Percentiles rank a stretch among this genome's conserved stretches.
Evolutionary conservation across 2,329 filamentous ascomycete species (phyloP).

Genomic region (Thielaviopsis musarum): DNA sequence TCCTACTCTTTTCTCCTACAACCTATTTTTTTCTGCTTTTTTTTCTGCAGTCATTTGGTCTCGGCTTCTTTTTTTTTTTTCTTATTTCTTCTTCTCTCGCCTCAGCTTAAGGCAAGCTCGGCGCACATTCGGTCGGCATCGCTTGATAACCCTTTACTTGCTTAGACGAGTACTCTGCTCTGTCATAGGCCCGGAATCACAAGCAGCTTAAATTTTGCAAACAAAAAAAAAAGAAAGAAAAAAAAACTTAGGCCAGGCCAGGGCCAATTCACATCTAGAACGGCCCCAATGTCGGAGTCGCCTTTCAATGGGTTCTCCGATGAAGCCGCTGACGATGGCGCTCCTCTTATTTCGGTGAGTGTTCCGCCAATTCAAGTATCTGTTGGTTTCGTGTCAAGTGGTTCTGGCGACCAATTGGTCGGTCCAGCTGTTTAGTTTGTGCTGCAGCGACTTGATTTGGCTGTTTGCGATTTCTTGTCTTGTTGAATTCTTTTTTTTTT

Average conservation of each 20-base stretch:
- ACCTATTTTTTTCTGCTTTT: background rate
- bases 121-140: background rate
- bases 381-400: background rate
- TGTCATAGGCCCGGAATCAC: background rate
- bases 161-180: background rate
- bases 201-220: too few species aligned
- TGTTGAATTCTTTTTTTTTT: background rate
- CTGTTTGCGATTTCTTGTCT: background rate
- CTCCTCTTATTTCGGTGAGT: conserved; percentile 14
- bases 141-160: background rate
- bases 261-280: background rate
- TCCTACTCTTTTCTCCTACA: too few species aligned
- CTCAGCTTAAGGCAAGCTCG: background rate
- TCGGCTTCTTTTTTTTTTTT: background rate
- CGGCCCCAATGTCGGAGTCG: conserved; percentile 12
- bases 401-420: background rate
- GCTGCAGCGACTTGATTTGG: background rate
- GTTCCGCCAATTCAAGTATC: background rate
- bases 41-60: background rate
- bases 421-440: background rate
- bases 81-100: background rate
- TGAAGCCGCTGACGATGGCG: conserved; percentile 11
- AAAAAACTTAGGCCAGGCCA: background rate
- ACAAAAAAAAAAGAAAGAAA: background rate
- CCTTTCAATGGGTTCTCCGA: conserved; percentile 12